Percentiles rank a stretch among this genome's conserved stretches.
Conservation (phyloP, 768 basidiomycete genomes). For the Auriculariales sp. region DNA sequence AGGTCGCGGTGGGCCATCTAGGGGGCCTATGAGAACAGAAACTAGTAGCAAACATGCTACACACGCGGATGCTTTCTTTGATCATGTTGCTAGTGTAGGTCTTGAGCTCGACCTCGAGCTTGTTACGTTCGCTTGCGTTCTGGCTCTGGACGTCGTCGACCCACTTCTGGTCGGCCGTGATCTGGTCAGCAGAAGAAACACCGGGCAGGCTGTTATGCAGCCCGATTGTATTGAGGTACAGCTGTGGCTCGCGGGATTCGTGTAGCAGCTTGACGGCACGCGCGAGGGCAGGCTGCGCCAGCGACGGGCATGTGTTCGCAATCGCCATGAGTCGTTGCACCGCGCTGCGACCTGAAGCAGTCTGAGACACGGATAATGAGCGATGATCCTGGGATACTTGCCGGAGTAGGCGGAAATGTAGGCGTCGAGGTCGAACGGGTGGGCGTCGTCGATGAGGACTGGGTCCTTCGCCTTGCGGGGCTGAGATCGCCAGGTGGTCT, state of each 20-base stretch:
- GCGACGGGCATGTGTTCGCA: slow-evolving; percentile 43
- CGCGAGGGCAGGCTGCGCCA: slow-evolving; percentile 60
- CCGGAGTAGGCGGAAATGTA: slow-evolving; percentile 69
- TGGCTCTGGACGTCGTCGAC: slow-evolving; percentile 48
- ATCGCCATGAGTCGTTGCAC: slow-evolving; percentile 62
- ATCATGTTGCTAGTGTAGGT: slow-evolving; percentile 94
- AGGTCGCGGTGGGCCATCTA: slow-evolving; percentile 89
- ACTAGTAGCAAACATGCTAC: slow-evolving; percentile 10
- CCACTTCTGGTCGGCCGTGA: slow-evolving; percentile 54
- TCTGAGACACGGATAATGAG: neutral
- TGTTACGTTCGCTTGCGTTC: slow-evolving; percentile 62
- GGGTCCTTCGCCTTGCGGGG: neutral
- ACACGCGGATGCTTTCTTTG: slow-evolving; percentile 92
- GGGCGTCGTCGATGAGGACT: slow-evolving; percentile 48
- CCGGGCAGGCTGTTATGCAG: slow-evolving; percentile 22
- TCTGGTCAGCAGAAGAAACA: slow-evolving; percentile 27
- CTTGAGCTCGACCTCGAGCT: slow-evolving; percentile 87
- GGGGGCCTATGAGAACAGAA: slow-evolving; percentile 11
- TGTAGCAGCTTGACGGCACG: slow-evolving; percentile 51
- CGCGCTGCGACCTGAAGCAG: slow-evolving; percentile 51
- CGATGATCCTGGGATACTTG: slow-evolving; percentile 18
- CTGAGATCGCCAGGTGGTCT: neutral
- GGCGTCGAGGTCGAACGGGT: slow-evolving; percentile 78
- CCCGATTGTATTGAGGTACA: slow-evolving; percentile 14
- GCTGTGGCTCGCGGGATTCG: slow-evolving; percentile 46